These are phyloP conservation scores for Pezicula radicicola DNA, from an alignment of 2,329 filamentous ascomycete genomes.

Conservation along the genomic window DNA sequence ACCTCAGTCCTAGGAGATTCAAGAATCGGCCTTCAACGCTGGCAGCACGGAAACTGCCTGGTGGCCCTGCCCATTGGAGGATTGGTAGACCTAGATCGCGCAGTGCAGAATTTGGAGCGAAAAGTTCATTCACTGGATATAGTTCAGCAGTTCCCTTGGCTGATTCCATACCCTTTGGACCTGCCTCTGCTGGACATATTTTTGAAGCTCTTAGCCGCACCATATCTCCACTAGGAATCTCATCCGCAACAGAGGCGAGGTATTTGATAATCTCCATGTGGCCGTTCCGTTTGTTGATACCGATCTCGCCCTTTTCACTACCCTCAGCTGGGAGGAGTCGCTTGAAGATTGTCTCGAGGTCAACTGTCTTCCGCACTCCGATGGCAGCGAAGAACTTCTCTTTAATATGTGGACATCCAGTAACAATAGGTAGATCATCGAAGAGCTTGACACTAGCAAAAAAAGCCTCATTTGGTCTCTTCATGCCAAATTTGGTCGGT, in stretches of 20 bases:
- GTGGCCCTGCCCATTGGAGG: slow-evolving; percentile 73
- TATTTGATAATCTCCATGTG: slow-evolving; percentile 96
- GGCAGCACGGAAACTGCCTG: slow-evolving; percentile 58
- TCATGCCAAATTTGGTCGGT: slow-evolving; percentile 90
- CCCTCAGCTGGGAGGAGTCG: slow-evolving; percentile 61
- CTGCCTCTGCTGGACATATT: slow-evolving; percentile 77
- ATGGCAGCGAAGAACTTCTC: slow-evolving; percentile 83
- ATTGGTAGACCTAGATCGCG: slow-evolving; percentile 71
- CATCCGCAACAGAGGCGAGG: slow-evolving; percentile 80
- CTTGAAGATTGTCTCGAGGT: slow-evolving; percentile 89
- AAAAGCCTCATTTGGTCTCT: slow-evolving; percentile 79
- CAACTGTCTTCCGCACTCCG: slow-evolving; percentile 92
- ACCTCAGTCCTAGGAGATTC: slow-evolving; percentile 66
- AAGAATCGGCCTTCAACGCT: slow-evolving; percentile 77
- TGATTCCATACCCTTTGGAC: slow-evolving; percentile 50
- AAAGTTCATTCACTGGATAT: slow-evolving; percentile 76
- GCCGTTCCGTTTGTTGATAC: slow-evolving; percentile 67
- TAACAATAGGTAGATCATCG: slow-evolving; percentile 83
- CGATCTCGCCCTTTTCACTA: slow-evolving; percentile 42
- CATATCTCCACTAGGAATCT: slow-evolving; percentile 83
- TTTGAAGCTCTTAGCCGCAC: slow-evolving; percentile 72
- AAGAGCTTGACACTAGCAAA: slow-evolving; percentile 94
- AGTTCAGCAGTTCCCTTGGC: slow-evolving; percentile 48
- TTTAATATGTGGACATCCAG: slow-evolving; percentile 74
- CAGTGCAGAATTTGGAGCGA: slow-evolving; percentile 71